Base-by-base conservation (phyloP, 2,329 filamentous ascomycete genomes). In the Trichoderma aggressivum region DNA sequence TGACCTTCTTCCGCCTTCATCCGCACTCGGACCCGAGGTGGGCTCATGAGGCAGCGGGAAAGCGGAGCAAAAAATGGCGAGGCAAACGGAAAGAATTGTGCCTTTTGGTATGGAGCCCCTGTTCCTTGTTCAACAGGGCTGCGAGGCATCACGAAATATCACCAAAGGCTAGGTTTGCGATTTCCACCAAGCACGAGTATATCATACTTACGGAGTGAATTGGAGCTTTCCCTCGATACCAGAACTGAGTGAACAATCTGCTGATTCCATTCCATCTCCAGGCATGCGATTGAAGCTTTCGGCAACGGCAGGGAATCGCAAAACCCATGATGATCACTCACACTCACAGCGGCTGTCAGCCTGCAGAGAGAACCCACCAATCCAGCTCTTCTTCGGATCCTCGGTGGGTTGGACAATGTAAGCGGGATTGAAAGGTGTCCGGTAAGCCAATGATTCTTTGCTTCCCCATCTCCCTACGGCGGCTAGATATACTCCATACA, bases 21-120 rank as follows among this genome's bases (percentile, higher is more conserved):
- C 58, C 56, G 56, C 32, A 61, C 61, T 70, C 67, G 59, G 67
- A 10, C 24, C 58, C 67, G 67, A 50, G 24, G 59, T 47, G 67
- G 67, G 24, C 56, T 47, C 7, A 5, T 21, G 3, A 53, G 39
- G 30, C 56, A 58, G 56, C 11, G n/a, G 47, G n/a, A 24, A 24
- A 39, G 66, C 58, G 66, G 66, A 68, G 55, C 36, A 59, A 1
- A 4, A 34, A 47, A 47, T 43, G 24, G 43, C 62, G n/a, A 59
- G 43, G 24, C 26, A 28, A n/a, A 50, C 55, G 50, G 32, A 43
- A 34, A 24, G 10, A n/a, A 39, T 18, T 43, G 21, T 18, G 59
- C 24, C 36, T 58, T 28, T 36, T 18, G n/a, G 56, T 30, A 39
- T 18, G 30, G 32, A 55, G 43, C 62, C 43, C 5, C 24, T 32